Conservation (phyloP, 768 basidiomycete genomes). For the Rubroboletus pulcherrimus region DNA sequence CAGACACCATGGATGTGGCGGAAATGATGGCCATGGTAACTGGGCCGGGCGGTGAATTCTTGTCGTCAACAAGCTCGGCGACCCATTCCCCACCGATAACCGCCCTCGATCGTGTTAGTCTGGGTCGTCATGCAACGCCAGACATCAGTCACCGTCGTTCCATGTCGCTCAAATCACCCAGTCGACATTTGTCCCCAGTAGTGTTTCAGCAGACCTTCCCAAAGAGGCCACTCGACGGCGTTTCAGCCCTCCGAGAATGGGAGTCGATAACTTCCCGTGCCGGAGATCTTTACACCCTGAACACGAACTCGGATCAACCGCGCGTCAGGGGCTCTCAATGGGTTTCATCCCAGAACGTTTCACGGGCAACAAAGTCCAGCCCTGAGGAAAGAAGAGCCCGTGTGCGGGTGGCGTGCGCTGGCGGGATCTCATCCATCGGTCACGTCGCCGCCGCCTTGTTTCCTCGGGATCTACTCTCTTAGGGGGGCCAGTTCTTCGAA, state of each 20-base stretch:
- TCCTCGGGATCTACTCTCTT: constrained; percentile 3
- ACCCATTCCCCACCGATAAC: constrained; percentile 5
- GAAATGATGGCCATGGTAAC: constrained; percentile 14
- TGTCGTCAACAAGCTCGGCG: not conserved
- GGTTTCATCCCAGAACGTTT: not conserved
- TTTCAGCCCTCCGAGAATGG: constrained; percentile 12
- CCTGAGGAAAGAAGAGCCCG: not conserved
- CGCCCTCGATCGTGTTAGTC: constrained; percentile 16
- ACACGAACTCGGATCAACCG: not conserved
- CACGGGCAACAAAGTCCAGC: not conserved
- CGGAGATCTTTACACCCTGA: not conserved
- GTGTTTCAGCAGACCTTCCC: constrained; percentile 2
- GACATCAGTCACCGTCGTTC: not conserved
- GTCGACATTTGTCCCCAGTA: not conserved
- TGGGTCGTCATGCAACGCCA: constrained; percentile 18
- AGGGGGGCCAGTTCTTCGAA: not conserved
- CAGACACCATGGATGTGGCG: constrained; percentile 1
- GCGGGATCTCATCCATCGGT: constrained; percentile 2
- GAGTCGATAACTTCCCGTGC: not conserved
- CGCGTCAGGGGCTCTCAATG: not conserved
- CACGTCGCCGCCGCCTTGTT: constrained; percentile 1
- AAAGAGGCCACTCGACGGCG: constrained; percentile 2
- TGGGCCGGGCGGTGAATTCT: not conserved
- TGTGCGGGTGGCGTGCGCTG: not conserved
- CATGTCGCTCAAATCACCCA: constrained; percentile 1